phyloP scores from a whole-genome alignment of 345 rosid species.

The Aquilaria yunnanensis region DNA sequence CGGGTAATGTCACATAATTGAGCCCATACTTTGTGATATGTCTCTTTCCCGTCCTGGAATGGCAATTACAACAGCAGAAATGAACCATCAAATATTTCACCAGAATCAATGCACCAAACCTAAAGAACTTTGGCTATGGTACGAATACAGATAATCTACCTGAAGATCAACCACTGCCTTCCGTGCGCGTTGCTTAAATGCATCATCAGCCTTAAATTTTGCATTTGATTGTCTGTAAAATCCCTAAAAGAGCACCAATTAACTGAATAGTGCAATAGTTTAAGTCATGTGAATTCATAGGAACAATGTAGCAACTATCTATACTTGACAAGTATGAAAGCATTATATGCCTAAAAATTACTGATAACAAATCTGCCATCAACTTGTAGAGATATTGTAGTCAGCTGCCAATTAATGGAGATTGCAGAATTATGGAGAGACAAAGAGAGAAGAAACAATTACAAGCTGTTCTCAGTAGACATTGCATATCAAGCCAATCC shows the following conservation, averaged over 20 bases:
- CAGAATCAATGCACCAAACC: neutral
- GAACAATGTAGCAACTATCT: too few relatives aligned
- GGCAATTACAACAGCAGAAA: conserved; percentile 1
- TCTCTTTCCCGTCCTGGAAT: conserved; percentile 71
- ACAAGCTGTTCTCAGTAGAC: too few relatives aligned
- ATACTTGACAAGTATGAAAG: too few relatives aligned
- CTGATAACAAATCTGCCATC: too few relatives aligned
- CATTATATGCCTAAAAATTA: too few relatives aligned
- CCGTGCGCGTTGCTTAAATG: conserved; percentile 84
- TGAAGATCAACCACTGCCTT: conserved; percentile 90
- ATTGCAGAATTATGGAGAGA: too few relatives aligned
- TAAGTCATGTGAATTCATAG: too few relatives aligned
- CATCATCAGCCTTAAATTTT: conserved; percentile 64
- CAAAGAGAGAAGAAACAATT: too few relatives aligned
- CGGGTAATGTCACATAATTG: conserved; percentile 53
- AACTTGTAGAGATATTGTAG: too few relatives aligned
- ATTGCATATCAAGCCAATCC: too few relatives aligned
- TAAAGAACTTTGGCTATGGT: neutral
- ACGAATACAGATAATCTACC: conserved; percentile 32
- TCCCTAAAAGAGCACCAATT: conserved; percentile 27
- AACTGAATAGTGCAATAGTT: too few relatives aligned
- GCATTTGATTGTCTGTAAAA: conserved; percentile 80
- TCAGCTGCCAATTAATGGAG: too few relatives aligned
- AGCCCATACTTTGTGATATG: conserved; percentile 74
- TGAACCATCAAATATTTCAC: neutral